Percentiles rank a stretch among this genome's conserved stretches.
Evolutionary conservation across 805 yeast genomes (phyloP).

Genomic region (Pichia paraexigua): DNA sequence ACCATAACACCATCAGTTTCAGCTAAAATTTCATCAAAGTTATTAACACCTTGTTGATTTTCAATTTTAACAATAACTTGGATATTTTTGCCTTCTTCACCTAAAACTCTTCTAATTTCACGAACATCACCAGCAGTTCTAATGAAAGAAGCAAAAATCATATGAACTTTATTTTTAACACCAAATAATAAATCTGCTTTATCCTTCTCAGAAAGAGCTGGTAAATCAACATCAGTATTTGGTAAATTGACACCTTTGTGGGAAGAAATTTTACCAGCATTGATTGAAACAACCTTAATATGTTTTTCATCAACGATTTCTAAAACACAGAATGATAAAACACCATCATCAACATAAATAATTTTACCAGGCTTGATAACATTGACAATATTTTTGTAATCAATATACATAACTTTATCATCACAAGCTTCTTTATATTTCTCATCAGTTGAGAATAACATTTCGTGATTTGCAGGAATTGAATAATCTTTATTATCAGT

Average conservation of each 20-base stretch:
- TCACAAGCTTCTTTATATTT: constrained; percentile 63
- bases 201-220: constrained; percentile 97
- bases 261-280: constrained; percentile 92
- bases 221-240: constrained; percentile 97
- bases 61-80: constrained; percentile 97
- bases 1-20: constrained; percentile 99
- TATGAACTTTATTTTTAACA: constrained; percentile 95
- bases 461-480: constrained; percentile 76
- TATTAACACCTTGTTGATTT: constrained; percentile 99
- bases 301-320: constrained; percentile 75
- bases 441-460: constrained; percentile 90
- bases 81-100: constrained; percentile 94
- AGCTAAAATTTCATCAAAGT: constrained; percentile 89
- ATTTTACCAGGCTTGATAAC: constrained; percentile 82
- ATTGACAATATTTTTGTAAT: constrained; percentile 93
- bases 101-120: constrained; percentile 88
- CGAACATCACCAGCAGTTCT: constrained; percentile 86
- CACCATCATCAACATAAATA: constrained; percentile 97
- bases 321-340: constrained; percentile 84
- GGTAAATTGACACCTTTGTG: constrained; percentile 99
- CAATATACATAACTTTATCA: constrained; percentile 79
- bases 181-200: constrained; percentile 87
- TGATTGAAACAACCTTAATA: constrained; percentile 80
- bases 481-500: constrained; percentile 71
- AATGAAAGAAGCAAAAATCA: constrained; percentile 97